Evolutionary conservation across 441 rosid genomes (phyloP).

Genomic region (Populus hybrid): DNA sequence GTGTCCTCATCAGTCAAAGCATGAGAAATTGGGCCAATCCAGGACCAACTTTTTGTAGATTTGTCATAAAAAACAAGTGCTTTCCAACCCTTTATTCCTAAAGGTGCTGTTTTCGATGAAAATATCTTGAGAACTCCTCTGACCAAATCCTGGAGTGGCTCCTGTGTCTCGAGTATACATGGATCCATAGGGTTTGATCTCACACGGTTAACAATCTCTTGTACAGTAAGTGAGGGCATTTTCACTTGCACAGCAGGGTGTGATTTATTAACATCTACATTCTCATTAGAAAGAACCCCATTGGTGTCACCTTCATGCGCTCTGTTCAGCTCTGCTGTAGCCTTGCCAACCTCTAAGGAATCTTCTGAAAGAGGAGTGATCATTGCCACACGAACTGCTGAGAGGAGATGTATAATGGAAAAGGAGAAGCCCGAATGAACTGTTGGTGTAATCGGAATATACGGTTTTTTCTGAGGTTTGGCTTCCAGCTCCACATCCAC

Average conservation of each 20-base stretch:
- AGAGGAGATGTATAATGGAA: conserved; percentile 92
- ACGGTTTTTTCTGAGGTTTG: conserved; percentile 81
- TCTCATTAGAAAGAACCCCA: conserved; percentile 47
- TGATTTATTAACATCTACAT: conserved; percentile 35
- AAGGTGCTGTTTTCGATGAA: conserved; percentile 89
- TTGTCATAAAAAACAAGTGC: conserved; percentile 79
- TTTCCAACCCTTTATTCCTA: conserved; percentile 98
- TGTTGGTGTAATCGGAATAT: conserved; percentile 86
- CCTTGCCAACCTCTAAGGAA: conserved; percentile 52
- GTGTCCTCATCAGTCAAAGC: conserved; percentile 60
- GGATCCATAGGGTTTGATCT: conserved; percentile 95
- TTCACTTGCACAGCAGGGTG: conserved; percentile 42
- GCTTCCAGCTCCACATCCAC: conserved; percentile 65
- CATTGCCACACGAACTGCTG: conserved; percentile 95
- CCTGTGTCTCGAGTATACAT: conserved; percentile 88
- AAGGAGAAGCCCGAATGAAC: conserved; percentile 93
- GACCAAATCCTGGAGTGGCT: conserved; percentile 91
- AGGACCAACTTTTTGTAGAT: conserved; percentile 83
- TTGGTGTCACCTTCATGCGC: conserved; percentile 43
- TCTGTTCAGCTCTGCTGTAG: conserved; percentile 46
- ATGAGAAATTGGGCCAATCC: conserved; percentile 76
- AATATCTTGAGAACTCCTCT: conserved; percentile 91
- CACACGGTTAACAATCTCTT: conserved; percentile 87
- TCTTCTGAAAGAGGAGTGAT: conserved; percentile 61
- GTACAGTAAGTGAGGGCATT: conserved; percentile 68